phyloP scores from a whole-genome alignment of 1,284 basidiomycete genomes.

The Cryptococcus sp. region DNA sequence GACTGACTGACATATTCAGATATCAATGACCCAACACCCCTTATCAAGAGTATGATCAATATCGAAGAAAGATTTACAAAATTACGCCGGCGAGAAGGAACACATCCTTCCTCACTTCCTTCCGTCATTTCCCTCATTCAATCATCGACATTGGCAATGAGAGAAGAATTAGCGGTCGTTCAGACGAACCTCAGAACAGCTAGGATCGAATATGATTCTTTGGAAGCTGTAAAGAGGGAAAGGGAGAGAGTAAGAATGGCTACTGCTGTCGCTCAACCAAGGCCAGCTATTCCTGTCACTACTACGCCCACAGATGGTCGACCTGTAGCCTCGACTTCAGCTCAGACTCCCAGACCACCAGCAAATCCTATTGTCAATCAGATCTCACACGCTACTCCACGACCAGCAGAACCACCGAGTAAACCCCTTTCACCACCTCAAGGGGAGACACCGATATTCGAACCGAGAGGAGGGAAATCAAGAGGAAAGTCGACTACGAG shows the following conservation, averaged over 20 bases:
- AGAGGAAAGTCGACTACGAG: no score
- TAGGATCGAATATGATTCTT: not conserved
- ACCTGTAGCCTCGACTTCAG: no score
- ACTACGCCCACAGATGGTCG: no score
- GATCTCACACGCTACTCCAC: no score
- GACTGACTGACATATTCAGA: no score
- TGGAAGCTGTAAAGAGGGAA: not conserved
- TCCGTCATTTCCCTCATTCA: conserved; percentile 28
- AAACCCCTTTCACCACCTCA: no score
- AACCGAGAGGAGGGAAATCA: no score
- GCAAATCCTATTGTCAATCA: no score
- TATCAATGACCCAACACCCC: conserved; percentile 12
- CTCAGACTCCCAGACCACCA: no score
- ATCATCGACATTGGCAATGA: conserved; percentile 18
- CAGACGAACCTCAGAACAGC: conserved; percentile 10
- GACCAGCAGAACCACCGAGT: no score
- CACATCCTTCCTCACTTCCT: conserved; percentile 28
- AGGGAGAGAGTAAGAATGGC: not conserved
- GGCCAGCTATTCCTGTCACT: no score
- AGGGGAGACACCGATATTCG: no score
- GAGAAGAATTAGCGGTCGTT: conserved; percentile 24
- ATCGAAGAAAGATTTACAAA: conserved; percentile 27
- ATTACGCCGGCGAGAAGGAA: conserved; percentile 23
- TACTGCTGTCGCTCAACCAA: not conserved
- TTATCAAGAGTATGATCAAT: conserved; percentile 17